phyloP scores from a whole-genome alignment of 441 rosid genomes.

The Populus tomentosa region DNA sequence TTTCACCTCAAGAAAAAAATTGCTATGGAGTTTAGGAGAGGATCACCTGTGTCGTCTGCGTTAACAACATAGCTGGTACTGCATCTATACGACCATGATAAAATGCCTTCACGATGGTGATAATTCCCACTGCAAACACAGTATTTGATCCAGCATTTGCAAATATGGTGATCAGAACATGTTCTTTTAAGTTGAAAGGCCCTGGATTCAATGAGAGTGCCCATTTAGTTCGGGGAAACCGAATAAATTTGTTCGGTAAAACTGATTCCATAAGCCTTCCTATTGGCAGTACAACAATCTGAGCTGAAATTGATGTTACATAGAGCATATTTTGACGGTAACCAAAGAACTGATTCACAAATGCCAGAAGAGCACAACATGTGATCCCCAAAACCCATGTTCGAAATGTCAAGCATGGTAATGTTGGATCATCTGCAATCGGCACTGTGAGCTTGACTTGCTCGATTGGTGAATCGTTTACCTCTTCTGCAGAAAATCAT shows the following conservation, averaged over 20 bases:
- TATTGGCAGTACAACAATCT: constrained; percentile 42
- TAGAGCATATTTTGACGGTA: constrained; percentile 33
- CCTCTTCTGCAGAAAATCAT: too few relatives aligned
- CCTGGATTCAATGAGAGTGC: too few relatives aligned
- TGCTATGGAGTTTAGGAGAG: background rate
- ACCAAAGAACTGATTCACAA: constrained; percentile 42
- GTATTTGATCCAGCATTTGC: too few relatives aligned
- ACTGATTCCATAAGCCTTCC: constrained; percentile 47
- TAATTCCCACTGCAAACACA: too few relatives aligned
- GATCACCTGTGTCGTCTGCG: constrained; percentile 42
- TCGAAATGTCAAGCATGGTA: constrained; percentile 49
- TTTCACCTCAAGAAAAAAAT: background rate
- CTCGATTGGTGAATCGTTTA: constrained; percentile 46
- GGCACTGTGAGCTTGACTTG: constrained; percentile 79
- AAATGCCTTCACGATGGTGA: constrained; percentile 31
- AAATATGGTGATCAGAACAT: too few relatives aligned
- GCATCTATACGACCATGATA: constrained; percentile 27
- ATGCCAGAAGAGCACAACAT: constrained; percentile 39
- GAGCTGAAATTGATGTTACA: constrained; percentile 36
- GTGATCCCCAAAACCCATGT: constrained; percentile 75
- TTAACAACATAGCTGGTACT: constrained; percentile 33
- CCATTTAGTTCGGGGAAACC: constrained; percentile 20
- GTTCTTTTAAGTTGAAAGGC: too few relatives aligned
- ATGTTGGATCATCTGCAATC: constrained; percentile 43
- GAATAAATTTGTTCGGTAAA: constrained; percentile 20